A percentile compares a stretch with the other conserved stretches of the same genome.
Conservation (phyloP, 2,329 filamentous ascomycete genomes). For the Alternaria panax region DNA sequence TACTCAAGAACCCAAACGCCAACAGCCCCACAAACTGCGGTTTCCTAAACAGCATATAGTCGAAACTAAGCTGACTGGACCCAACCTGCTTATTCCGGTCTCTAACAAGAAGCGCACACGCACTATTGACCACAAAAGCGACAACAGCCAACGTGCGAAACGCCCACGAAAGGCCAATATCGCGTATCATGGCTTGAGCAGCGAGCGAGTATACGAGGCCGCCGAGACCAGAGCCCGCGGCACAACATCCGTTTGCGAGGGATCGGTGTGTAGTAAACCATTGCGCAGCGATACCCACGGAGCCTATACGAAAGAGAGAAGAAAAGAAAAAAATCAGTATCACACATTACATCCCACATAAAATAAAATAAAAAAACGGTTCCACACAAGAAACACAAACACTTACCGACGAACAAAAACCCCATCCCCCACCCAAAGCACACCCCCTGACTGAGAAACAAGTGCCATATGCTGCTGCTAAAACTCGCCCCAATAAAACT, state of each 20-base stretch:
- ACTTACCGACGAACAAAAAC: conserved; percentile 77
- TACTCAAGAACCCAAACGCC: conserved; percentile 72
- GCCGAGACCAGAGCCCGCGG: conserved; percentile 77
- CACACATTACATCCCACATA: no score
- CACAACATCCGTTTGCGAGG: conserved; percentile 72
- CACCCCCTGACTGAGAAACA: conserved; percentile 77
- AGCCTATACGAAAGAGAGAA: no score
- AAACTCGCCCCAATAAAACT: conserved; percentile 76
- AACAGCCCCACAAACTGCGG: conserved; percentile 70
- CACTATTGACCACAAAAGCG: conserved; percentile 68
- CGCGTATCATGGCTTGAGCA: conserved; percentile 71
- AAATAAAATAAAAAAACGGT: no score
- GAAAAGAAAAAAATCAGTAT: no score
- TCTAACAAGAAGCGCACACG: conserved; percentile 68
- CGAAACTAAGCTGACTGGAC: conserved; percentile 67
- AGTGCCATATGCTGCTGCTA: conserved; percentile 72
- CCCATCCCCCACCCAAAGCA: conserved; percentile 82
- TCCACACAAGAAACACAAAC: no score
- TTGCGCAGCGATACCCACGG: conserved; percentile 72
- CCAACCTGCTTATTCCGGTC: conserved; percentile 77
- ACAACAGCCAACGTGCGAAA: conserved; percentile 71
- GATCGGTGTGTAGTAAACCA: conserved; percentile 75
- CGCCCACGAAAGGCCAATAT: conserved; percentile 70
- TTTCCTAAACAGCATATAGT: conserved; percentile 67
- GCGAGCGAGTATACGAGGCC: conserved; percentile 74